Percentiles rank a stretch among this genome's conserved stretches.
phyloP scores from a whole-genome alignment of 2,329 filamentous ascomycete genomes.

The Pseudocercospora cruenta region DNA sequence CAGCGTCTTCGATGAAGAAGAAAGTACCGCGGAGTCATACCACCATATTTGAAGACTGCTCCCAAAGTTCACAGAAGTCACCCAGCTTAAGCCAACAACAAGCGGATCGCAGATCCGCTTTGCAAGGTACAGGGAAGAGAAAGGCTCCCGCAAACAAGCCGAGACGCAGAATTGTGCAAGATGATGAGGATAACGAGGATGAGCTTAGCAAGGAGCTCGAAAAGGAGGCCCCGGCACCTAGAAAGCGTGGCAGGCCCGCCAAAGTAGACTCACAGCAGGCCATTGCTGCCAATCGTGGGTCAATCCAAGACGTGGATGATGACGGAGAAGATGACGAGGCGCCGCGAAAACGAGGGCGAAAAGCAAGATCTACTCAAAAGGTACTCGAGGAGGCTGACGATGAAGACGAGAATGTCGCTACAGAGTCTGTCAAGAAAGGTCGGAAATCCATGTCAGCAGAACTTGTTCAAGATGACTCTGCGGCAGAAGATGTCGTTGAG shows the following conservation, averaged over 20 bases:
- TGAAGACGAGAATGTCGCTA: neutral
- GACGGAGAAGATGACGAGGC: slow-evolving; percentile 6
- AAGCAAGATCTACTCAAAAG: slow-evolving; percentile 12
- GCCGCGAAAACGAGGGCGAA: slow-evolving; percentile 18
- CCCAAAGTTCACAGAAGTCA: slow-evolving; percentile 23
- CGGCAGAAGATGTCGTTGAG: slow-evolving; percentile 19
- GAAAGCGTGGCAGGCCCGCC: slow-evolving; percentile 21
- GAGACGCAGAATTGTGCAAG: slow-evolving; percentile 23
- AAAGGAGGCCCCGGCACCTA: slow-evolving; percentile 12
- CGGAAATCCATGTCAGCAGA: slow-evolving; percentile 9
- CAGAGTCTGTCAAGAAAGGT: slow-evolving; percentile 8
- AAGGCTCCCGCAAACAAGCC: slow-evolving; percentile 16
- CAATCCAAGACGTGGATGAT: neutral
- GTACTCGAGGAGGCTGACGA: neutral
- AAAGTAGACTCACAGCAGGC: slow-evolving; percentile 12
- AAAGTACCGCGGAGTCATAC: slow-evolving; percentile 36
- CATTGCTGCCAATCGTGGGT: neutral
- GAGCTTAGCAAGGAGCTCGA: slow-evolving; percentile 28
- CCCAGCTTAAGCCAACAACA: slow-evolving; percentile 41
- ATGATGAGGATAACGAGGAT: slow-evolving; percentile 32
- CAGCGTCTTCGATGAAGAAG: slow-evolving; percentile 22
- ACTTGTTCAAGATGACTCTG: slow-evolving; percentile 17
- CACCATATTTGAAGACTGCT: slow-evolving; percentile 42
- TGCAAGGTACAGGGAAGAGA: slow-evolving; percentile 19
- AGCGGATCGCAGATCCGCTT: slow-evolving; percentile 32